Base-by-base conservation (phyloP, 1,139 yeast genomes). In the Debaryomyces coudertii region DNA sequence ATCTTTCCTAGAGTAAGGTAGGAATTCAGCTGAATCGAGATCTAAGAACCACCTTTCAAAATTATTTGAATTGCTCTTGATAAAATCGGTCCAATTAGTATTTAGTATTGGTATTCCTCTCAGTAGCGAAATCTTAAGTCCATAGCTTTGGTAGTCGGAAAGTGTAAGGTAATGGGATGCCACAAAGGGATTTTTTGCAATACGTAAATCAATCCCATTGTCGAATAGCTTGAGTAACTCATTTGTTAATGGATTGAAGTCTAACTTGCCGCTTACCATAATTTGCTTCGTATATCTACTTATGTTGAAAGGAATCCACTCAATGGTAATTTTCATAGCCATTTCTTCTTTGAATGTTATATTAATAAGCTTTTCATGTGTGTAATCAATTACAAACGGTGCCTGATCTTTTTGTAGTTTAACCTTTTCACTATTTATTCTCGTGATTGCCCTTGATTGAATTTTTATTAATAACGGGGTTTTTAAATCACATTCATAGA, bases 381-480 rank as follows among this genome's bases (percentile, higher is more conserved):
- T 56, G 29, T 58, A 57, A 8, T 55, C 62, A 18, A 57, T 36
- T 14, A 44, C 48, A 23, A 54, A 50, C 2, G 67, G 60, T 5
- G 44, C 45, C 12, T 43, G 43, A 23, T 56, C 58, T 42, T 62
- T 59, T 22, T 54, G 46, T 9, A 69, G 51, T 37, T 63, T 64
- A 45, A 57, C 57, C 9, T 54, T 53, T 1, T 51, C 48, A 1
- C 66, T 71, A 53, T 71, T 69, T 30, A 72, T 61, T 6, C 47
- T 53, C 0, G 72, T 61, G 33, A 62, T 57, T 1, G 74, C 74
- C 34, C 67, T 56, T 3, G 75, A 62, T n/a, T 61, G 53, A 7
- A 71, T 54, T 5, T 53, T 50, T 9, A 71, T 45, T 1, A 24
- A 27, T 11, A 71, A 47, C 11, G 60, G 56, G 1, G 74, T 60